Conservation (phyloP, 2,329 filamentous ascomycete genomes). For the Xylariales sp. region DNA sequence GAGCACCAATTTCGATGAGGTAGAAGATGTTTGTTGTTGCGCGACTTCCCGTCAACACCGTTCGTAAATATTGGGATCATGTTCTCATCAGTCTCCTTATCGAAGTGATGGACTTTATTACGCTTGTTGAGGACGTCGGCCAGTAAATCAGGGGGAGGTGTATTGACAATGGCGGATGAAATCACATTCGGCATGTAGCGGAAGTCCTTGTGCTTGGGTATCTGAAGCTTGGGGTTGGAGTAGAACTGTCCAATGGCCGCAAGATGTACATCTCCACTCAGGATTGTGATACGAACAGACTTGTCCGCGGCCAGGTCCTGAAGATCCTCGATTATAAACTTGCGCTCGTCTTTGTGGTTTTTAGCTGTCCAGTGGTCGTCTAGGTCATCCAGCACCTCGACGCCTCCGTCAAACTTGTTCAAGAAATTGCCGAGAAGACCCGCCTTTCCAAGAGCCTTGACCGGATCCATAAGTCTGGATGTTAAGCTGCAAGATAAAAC, state of each 20-base stretch:
- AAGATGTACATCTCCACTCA: slow-evolving; percentile 92
- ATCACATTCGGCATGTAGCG: slow-evolving; percentile 96
- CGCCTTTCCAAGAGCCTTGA: slow-evolving; percentile 81
- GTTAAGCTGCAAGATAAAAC: slow-evolving; percentile 55
- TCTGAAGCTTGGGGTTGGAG: slow-evolving; percentile 73
- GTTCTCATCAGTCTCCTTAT: slow-evolving; percentile 80
- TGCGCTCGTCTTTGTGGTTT: slow-evolving; percentile 87
- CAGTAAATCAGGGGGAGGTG: slow-evolving; percentile 80
- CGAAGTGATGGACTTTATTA: slow-evolving; percentile 74
- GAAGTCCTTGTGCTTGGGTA: slow-evolving; percentile 87
- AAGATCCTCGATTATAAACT: slow-evolving; percentile 80
- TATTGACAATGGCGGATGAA: slow-evolving; percentile 91
- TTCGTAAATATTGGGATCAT: slow-evolving; percentile 93
- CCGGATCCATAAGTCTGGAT: slow-evolving; percentile 78
- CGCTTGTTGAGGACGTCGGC: slow-evolving; percentile 91
- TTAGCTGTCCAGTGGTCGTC: slow-evolving; percentile 98
- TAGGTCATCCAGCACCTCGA: slow-evolving; percentile 86
- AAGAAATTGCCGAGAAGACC: slow-evolving; percentile 76
- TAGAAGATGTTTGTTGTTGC: slow-evolving; percentile 87
- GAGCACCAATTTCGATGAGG: slow-evolving; percentile 95
- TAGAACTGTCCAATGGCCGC: slow-evolving; percentile 93
- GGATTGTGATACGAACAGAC: slow-evolving; percentile 84
- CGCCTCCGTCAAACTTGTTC: slow-evolving; percentile 86
- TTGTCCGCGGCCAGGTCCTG: slow-evolving; percentile 93
- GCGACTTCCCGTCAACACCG: slow-evolving; percentile 81